Conservation (phyloP, 257 asterid genomes). For the Primulina huaijiensis region DNA sequence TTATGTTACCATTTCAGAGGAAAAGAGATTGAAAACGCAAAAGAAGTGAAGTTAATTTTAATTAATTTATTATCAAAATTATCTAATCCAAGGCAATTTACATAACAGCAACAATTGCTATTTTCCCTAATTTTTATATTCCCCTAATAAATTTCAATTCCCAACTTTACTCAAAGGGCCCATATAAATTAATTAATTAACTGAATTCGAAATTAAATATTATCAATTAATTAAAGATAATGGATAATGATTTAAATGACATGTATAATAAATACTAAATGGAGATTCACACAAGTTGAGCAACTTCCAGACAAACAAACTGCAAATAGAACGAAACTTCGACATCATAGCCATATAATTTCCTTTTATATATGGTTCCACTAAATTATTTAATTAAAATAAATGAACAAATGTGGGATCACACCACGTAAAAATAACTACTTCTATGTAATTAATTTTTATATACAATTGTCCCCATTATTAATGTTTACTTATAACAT, state of each 20-base stretch:
- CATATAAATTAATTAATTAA: too few species aligned
- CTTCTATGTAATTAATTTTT: too few species aligned
- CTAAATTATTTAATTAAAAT: neutral
- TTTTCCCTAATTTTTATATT: neutral
- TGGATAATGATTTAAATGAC: neutral
- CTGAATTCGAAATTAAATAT: neutral
- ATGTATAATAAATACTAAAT: neutral
- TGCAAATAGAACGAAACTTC: slow-evolving; percentile 27
- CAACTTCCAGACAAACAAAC: neutral
- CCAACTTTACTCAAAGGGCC: neutral
- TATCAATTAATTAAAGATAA: neutral
- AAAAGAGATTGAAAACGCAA: too few species aligned
- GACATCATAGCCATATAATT: slow-evolving; percentile 20
- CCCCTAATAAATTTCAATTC: neutral
- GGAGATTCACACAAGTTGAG: slow-evolving; percentile 22
- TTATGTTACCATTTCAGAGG: too few species aligned
- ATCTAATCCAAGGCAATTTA: too few species aligned
- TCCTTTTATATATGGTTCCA: neutral
- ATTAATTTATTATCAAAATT: too few species aligned
- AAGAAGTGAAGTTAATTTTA: too few species aligned
- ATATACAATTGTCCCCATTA: neutral
- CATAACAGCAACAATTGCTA: too few species aligned
- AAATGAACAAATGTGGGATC: neutral
- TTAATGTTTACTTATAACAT: too few species aligned
- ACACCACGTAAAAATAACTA: neutral